Base-by-base conservation (phyloP, 1,284 basidiomycete genomes). In the Irpex rosettiformis region DNA sequence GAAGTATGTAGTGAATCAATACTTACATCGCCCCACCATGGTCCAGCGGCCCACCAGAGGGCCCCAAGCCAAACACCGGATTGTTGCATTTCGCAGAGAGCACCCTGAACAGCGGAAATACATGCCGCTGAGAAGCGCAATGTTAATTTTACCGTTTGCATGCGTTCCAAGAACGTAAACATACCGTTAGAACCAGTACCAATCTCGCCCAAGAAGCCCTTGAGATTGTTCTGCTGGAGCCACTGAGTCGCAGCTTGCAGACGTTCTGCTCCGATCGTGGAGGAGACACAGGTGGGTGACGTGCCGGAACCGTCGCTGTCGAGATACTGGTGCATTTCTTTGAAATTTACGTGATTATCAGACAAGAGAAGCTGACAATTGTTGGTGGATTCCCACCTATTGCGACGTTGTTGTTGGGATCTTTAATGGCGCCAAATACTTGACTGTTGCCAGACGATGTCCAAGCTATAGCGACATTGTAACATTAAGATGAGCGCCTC, bases 311-410 rank as follows among this genome's bases (percentile, higher is more conserved):
- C 78, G 67, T 88, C 84, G 52, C 79, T 81, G 70, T 86, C 85
- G 62, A 86, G 82, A 73, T 88, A 88, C 69, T 86, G 84, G 68
- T 86, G 84, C 84, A 87, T 86, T 69, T 86, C 81, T 80, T 58
- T 30, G 45, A 52, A 37, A 27, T 40, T 54, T 37, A 11, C 33
- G 28, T 52, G 28, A 25, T 30, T 58, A 40, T 62, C 42, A 22
- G 43, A 51, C 27, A 21, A 33, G 54, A 54, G 53, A 42, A 54
- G 37, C 18, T 18, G 10, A 45, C 22, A 40, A 22, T 24, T 22
- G 18, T 66, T 28, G 22, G 16, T 18, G n/a, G 16, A 7, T 22
- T 13, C 76, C 60, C 58, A 83, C 81, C 67, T 61, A 86, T 82
- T 49, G 82, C 83, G 54, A 81, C 66, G 71, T 86, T 85, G 75